Base-by-base conservation (phyloP, 2,329 filamentous ascomycete genomes). In the Beauveria caledonica region DNA sequence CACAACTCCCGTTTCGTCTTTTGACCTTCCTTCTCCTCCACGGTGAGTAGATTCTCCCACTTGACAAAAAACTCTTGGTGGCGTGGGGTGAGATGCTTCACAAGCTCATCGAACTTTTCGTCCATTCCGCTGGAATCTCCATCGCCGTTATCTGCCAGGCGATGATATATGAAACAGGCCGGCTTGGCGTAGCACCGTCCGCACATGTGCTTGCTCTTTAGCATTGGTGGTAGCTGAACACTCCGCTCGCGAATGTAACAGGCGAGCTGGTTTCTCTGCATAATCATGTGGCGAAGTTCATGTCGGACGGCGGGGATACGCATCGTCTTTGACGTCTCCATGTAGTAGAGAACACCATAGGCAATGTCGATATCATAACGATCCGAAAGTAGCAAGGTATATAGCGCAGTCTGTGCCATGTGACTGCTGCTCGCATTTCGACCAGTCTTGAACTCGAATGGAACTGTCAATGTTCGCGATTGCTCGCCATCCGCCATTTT, bases 371-470 rank as follows among this genome's bases (percentile, higher is more conserved):
- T 85, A 74, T 99, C 92, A 72, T 99, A 99, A 64, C 94, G 86
- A 74, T 99, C 93, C 21, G 92, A 95, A 55, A 99, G 78, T 15
- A 99, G 78, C 27, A 99, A 78, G 46, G 94, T 97, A 70, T 99
- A 99, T 21, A 99, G 80, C 27, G 92, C 90, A 6, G 94, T 99
- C 73, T 99, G 94, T 1, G 93, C 93, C 71, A 92, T 86, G 73
- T 99, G 94, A 58, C 86, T 87, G 66, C 87, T 84, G 66, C 86
- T 95, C 27, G 87, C 86, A 64, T 90, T 89, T 69, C 88, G 92
- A 36, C 94, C 94, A 0, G 94, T 97, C 74, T 99, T 99, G 67
- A 99, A 83, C 71, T 99, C 94, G 64, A 99, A 90, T 0, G 94
- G 94, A 4, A 96, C 90, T 0, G 92, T 92, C 63, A 97, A 77